phyloP scores from a whole-genome alignment of 2,329 filamentous ascomycete genomes.

The Incumbomyces lentus region DNA sequence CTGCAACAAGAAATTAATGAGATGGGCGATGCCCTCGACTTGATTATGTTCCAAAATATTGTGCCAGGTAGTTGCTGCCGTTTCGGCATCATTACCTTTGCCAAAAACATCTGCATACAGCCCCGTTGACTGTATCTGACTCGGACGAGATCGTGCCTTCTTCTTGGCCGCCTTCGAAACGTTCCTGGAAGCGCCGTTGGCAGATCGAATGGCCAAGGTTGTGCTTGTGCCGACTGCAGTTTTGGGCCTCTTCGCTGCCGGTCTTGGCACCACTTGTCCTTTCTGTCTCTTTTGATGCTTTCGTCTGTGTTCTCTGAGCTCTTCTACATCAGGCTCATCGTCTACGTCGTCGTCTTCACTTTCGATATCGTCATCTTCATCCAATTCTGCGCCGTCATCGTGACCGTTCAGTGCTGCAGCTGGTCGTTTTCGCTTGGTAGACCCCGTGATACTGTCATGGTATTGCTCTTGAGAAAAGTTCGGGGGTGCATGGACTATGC shows the following conservation, averaged over 20 bases:
- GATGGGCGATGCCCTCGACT: constrained; percentile 43
- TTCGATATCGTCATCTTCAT: constrained; percentile 19
- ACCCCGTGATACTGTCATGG: constrained; percentile 22
- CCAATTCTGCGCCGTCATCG: constrained; percentile 22
- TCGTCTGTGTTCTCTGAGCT: constrained; percentile 34
- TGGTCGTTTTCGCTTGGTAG: constrained; percentile 43
- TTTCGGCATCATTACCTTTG: constrained; percentile 43
- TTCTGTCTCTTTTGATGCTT: constrained; percentile 27
- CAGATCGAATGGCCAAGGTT: constrained; percentile 46
- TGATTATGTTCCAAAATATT: constrained; percentile 46
- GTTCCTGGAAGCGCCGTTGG: constrained; percentile 32
- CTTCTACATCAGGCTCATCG: constrained; percentile 38
- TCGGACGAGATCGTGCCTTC: constrained; percentile 43
- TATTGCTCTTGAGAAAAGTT: constrained; percentile 30
- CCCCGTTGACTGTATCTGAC: constrained; percentile 44
- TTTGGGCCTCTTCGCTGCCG: constrained; percentile 45
- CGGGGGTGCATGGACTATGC: constrained; percentile 33
- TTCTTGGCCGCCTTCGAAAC: constrained; percentile 32
- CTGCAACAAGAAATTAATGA: constrained; percentile 53
- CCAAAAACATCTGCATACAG: constrained; percentile 54
- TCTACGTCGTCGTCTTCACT: constrained; percentile 22
- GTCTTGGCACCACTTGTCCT: constrained; percentile 29
- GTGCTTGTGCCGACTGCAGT: constrained; percentile 37
- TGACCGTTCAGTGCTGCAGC: constrained; percentile 26
- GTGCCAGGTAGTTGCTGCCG: constrained; percentile 49